Evolutionary conservation across 2,329 filamentous ascomycete genomes (phyloP), one percentile per base, ranked within the genome.

Genomic region (Pseudocercospora eumusae): DNA sequence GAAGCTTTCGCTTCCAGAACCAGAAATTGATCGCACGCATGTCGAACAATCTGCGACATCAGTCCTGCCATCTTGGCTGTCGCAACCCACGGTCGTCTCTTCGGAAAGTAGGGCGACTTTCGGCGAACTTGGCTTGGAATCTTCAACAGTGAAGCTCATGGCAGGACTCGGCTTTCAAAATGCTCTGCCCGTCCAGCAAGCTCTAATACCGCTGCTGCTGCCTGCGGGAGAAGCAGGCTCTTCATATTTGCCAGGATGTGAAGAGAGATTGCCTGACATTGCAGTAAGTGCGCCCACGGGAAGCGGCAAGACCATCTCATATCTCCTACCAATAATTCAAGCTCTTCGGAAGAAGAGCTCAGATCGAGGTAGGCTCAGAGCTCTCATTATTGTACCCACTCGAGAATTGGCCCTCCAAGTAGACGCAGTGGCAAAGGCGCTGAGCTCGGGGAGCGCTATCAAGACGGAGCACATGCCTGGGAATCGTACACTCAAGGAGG

Each of bases 281-380:
- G 88, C 96, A 49, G 88, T 99, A 2, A 95, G 92, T 7, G 95
- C 96, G 0, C 90, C 93, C 1, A 99, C 95, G 0, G 95, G 95
- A 8, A 98, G 95, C 0, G 95, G 95, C 60, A 99, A 99, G 75
- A 99, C 95, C 0, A 77, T 99, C 15, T 90, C 93, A 0, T 99
- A 99, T 71, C 86, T 93, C 0, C 79, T 99, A 2, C 95, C 95
- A 0, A 86, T 99, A 62, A 84, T 96, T 3, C 86, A 92, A 50
- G 87, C 89, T 56, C 80, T 99, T 54, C 88, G 88, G 67, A 81
- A 84, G 67, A 81, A 84, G 31, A 42, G 33, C 3, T 20, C 49
- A n/a, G 83, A 84, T 13, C 82, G 86, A 52, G 90, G 89, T 0
- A 84, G 85, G 59, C 78, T 99, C 8, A 85, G 90, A 42, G 93